Evolutionary conservation across 2,329 filamentous ascomycete genomes (phyloP), one percentile per base, ranked within the genome.

Genomic region (Truncatella angustata): DNA sequence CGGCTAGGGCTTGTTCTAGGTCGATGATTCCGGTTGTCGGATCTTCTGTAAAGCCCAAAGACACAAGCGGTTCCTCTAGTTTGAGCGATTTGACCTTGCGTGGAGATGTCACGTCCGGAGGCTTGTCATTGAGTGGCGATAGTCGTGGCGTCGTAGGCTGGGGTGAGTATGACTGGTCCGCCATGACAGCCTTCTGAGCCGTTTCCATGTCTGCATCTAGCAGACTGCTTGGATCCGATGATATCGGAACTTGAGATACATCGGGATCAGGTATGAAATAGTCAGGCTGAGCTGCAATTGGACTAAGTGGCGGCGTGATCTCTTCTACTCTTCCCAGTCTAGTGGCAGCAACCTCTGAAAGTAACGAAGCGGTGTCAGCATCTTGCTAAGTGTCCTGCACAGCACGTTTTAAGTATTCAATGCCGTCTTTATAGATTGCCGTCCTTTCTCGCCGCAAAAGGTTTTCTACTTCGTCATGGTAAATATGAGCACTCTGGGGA

Each of bases 301-400:
- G 61, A 35, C 57, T 65, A 5, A 67, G 56, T 16, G 63, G 65
- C 36, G 66, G 64, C 12, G 65, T 66, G 16, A 66, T 5, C 42
- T 49, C n/a, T 57, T 30, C 14, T 55, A 24, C 45, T 35, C 26
- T 64, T 65, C 32, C 23, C 32, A 9, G 21, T 51, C 44, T 28
- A 55, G 34, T 52, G 51, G 56, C 43, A 47, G 40, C 42, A 4
- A 36, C 52, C 4, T 42, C 9, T 16, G 51, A 44, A 36, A 58
- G 30, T 14, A 61, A 24, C 11, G 59, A 6, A 21, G 49, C 44
- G 16, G 49, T 50, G 1, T 63, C 52, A 30, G 54, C 48, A 2
- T 51, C 39, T 16, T 50, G 54, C 56, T 54, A 59, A 14, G 58
- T 53, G 45, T 56, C 50, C 5, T 51, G 54, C 11, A 65, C 44